phyloP scores from a whole-genome alignment of 192 early-diverging fungal species.

The Entomortierella beljakovae region DNA sequence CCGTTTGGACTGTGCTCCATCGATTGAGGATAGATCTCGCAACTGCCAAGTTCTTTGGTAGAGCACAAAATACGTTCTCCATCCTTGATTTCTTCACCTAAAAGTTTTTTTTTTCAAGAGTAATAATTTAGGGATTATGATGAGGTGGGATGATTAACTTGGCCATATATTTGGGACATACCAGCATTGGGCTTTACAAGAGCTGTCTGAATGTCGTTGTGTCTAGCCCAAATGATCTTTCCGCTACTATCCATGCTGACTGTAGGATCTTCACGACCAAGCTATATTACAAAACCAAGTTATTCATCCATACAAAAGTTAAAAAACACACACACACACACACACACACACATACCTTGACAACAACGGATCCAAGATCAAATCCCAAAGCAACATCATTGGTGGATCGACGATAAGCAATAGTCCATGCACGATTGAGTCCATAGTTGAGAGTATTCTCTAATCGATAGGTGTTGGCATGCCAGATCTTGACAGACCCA shows the following conservation, averaged over 20 bases:
- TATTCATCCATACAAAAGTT: neutral
- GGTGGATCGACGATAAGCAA: conserved; percentile 85
- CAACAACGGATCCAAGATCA: conserved; percentile 95
- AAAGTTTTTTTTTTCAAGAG: conserved; percentile 22
- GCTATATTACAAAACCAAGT: conserved; percentile 17
- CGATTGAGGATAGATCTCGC: conserved; percentile 97
- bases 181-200: conserved; percentile 87
- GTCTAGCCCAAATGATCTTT: conserved; percentile 98
- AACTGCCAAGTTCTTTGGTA: conserved; percentile 96
- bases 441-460: conserved; percentile 99
- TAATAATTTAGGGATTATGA: neutral
- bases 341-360: conserved; percentile 66
- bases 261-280: conserved; percentile 96
- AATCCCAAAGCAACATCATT: conserved; percentile 97
- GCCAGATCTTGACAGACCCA: conserved; percentile 95
- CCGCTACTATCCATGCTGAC: conserved; percentile 97
- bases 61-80: conserved; percentile 89
- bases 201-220: conserved; percentile 96
- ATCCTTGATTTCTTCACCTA: conserved; percentile 86
- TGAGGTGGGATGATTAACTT: neutral
- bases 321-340: neutral
- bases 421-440: conserved; percentile 97
- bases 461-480: conserved; percentile 95
- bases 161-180: neutral
- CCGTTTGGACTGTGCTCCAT: conserved; percentile 98